Evolutionary conservation across 148 eudicot species (phyloP).

Genomic region (Drosera capensis): DNA sequence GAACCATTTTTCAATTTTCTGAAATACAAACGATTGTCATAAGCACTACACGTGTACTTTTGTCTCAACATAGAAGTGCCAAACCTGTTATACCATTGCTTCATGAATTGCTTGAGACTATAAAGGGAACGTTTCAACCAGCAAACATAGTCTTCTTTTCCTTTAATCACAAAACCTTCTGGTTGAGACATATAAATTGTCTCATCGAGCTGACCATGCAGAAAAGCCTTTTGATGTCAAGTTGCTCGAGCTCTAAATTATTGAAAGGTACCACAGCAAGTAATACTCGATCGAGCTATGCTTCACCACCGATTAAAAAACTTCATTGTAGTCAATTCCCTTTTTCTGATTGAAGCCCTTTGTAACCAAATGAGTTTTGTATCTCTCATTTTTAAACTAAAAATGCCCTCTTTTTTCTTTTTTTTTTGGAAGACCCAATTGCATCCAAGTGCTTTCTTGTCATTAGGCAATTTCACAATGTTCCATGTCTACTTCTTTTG

Average conservation of each 20-base stretch:
- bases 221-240: neutral
- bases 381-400: neutral
- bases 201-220: neutral
- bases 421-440: neutral
- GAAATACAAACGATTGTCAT: slow-evolving; percentile 1
- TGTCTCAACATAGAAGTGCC: neutral
- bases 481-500: neutral
- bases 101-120: neutral
- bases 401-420: slow-evolving; percentile 7
- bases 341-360: slow-evolving; percentile 5
- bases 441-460: neutral
- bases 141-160: neutral
- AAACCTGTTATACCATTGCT: neutral
- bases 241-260: neutral
- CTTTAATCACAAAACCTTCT: neutral
- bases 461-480: neutral
- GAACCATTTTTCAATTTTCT: neutral
- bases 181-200: neutral
- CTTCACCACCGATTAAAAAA: neutral
- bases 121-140: neutral
- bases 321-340: neutral
- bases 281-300: neutral
- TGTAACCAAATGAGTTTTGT: slow-evolving; percentile 7
- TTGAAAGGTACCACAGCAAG: neutral
- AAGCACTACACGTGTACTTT: neutral